Evolutionary conservation across 345 rosid species (phyloP), one percentile per base, ranked within the genome.

Genomic region (Linum lewisii): DNA sequence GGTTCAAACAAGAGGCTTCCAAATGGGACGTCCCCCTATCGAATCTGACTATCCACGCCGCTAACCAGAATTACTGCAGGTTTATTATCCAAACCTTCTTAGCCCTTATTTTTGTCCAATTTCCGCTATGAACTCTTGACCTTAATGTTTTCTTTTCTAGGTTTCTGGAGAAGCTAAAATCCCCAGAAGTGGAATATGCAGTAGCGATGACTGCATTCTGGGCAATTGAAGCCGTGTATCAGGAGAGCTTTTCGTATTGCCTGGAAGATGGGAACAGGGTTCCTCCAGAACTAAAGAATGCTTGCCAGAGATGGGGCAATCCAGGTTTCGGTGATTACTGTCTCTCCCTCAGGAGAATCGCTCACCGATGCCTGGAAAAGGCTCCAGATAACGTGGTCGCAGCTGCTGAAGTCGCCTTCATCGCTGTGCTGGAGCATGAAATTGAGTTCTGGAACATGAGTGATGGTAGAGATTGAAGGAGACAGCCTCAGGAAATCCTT

Each of bases 251-350:
- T 26, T 82, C 91, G 2, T 82, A 77, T 61, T 89, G 95, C 79
- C 69, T 84, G 34, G 94, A 76, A 44, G 79, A 75, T n/a, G 87
- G 78, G 61, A 56, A 62, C 45, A 78, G 71, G 24, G 80, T 83
- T 50, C 85, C 87, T 7, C 44, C 62, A 0, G 87, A 81, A 36
- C 68, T 92, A 0, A 66, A 58, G 16, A 77, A 77, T 56, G 78
- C 90, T 23, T 92, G 98, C 78, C 62, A 63, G 62, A 82, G 98
- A 63, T 88, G 98, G 97, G 98, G 98, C 16, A 86, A 77, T 8
- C 82, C 78, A 0, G 78, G 73, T 3, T 88, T 84, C 23, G 78
- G 80, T 25, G 58, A 67, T 64, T 88, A 86, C 32, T 88, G 97
- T 54, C 59, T 9, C 0, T 66, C 82, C 3, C 84, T 92, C 24